Base-by-base conservation (phyloP, 106 monocot genomes). In the Alisma plantagoaquatica region DNA sequence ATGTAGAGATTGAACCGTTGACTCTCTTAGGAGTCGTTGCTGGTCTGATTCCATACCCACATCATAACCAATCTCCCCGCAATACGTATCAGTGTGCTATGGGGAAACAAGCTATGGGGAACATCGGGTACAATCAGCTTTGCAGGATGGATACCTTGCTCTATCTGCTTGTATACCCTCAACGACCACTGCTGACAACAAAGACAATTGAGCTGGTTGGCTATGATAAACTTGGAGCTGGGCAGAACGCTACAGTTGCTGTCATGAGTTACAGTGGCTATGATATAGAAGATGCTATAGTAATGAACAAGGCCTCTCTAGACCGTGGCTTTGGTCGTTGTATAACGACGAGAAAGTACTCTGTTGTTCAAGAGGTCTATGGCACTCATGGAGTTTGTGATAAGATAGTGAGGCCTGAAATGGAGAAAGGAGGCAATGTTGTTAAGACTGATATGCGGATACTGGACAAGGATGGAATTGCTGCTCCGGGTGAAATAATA, bases 21-120 rank as follows among this genome's bases (percentile, higher is more conserved):
- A 89, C 89, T 23, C 72, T 96, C 58, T 79, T 96, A 70, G 96
- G 96, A 10, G 81, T 96, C 29, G 59, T 63, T 73, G 84, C 96
- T 65, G 96, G 96, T 44, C 70, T 96, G 43, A 96, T 96, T 57
- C 96, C 89, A 57, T 96, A 65, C 74, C 96, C 96, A 29, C 96
- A 96, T 67, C 96, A 89, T 63, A 96, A 89, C 45, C 96, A 96
- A 42, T 96, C 96, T 69, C 96, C 96, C 23, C 73, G 96, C 23
- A 96, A 96, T 66, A 96, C 96, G 28, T 96, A 96, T 59, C 96
- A 96, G 96, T 96, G 96, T 66, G 96, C 96, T 23, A 96, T 96
- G 96, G 96, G 96, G 46, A 96, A 89, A 60, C 96, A 96, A 65
- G 96, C 96, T 44, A 96, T 96, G 96, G 96, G 96, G 51, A 96